phyloP scores from a whole-genome alignment of 1,139 yeast genomes.

The Pneumocystis sp. region DNA sequence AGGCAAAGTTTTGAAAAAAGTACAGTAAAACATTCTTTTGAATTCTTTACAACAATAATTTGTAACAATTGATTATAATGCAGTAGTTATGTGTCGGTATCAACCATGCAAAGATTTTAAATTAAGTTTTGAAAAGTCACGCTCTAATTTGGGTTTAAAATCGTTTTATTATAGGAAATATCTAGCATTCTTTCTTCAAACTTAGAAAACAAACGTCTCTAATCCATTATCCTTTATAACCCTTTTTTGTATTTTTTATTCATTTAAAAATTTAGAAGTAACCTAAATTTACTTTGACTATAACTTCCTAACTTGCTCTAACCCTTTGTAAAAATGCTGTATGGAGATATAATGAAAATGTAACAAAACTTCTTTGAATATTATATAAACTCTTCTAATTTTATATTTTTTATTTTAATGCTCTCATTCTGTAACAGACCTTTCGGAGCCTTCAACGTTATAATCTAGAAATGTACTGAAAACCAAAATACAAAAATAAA shows the following conservation, averaged over 20 bases:
- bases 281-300: too few species aligned
- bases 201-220: background rate
- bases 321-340: too few species aligned
- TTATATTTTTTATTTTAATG: too few species aligned
- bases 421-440: too few species aligned
- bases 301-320: too few species aligned
- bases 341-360: too few species aligned
- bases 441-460: too few species aligned
- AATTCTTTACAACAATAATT: too few species aligned
- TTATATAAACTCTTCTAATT: too few species aligned
- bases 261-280: too few species aligned
- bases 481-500: background rate
- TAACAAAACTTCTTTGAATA: too few species aligned
- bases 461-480: background rate
- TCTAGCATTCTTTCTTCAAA: too few species aligned
- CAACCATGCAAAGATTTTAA: background rate
- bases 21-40: background rate
- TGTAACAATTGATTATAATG: background rate
- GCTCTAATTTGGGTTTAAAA: background rate
- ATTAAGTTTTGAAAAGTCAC: background rate
- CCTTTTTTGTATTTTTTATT: background rate
- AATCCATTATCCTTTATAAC: background rate
- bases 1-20: background rate
- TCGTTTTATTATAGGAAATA: background rate
- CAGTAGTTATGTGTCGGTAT: background rate